Evolutionary conservation across 2,329 filamentous ascomycete species (phyloP).

Genomic region (Pseudonectria buxi): DNA sequence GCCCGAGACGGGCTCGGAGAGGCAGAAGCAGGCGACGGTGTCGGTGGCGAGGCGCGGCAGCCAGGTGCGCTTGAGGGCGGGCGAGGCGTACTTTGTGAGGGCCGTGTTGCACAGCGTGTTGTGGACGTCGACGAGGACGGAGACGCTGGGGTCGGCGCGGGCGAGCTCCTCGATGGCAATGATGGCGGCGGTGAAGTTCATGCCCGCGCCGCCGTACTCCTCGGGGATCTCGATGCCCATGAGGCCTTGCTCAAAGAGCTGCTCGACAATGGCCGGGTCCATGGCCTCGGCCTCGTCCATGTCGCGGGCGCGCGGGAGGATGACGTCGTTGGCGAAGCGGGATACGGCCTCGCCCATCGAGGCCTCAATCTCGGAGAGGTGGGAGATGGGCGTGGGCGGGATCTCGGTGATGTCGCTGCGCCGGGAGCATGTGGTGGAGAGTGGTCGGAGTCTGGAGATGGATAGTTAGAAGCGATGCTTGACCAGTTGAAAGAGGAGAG

Average conservation of each 20-base stretch:
- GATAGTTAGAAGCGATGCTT: slow-evolving; percentile 1
- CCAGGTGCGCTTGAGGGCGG: slow-evolving; percentile 74
- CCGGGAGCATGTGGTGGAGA: slow-evolving; percentile 54
- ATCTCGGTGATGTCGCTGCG: slow-evolving; percentile 65
- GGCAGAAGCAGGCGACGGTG: slow-evolving; percentile 86
- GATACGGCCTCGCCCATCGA: slow-evolving; percentile 86
- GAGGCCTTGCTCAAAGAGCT: slow-evolving; percentile 92
- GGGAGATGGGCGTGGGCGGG: slow-evolving; percentile 85
- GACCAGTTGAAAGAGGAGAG: background rate
- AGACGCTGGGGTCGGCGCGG: slow-evolving; percentile 87
- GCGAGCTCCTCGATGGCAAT: slow-evolving; percentile 96
- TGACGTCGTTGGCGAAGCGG: slow-evolving; percentile 83
- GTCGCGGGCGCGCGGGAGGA: slow-evolving; percentile 84
- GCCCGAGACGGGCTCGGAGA: slow-evolving; percentile 86
- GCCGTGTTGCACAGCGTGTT: slow-evolving; percentile 97
- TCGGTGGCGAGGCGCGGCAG: slow-evolving; percentile 84
- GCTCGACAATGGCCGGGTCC: slow-evolving; percentile 82
- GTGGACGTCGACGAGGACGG: slow-evolving; percentile 93
- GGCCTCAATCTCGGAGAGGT: slow-evolving; percentile 81
- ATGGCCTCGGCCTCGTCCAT: slow-evolving; percentile 97
- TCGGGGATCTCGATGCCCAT: slow-evolving; percentile 98
- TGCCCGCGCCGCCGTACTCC: slow-evolving; percentile 90
- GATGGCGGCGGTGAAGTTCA: slow-evolving; percentile 98
- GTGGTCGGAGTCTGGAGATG: slow-evolving; percentile 38
- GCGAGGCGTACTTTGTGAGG: slow-evolving; percentile 75